Evolutionary conservation across 257 asterid species (phyloP), one percentile per base, ranked within the genome.

Genomic region (Capsicum rhomboideum): DNA sequence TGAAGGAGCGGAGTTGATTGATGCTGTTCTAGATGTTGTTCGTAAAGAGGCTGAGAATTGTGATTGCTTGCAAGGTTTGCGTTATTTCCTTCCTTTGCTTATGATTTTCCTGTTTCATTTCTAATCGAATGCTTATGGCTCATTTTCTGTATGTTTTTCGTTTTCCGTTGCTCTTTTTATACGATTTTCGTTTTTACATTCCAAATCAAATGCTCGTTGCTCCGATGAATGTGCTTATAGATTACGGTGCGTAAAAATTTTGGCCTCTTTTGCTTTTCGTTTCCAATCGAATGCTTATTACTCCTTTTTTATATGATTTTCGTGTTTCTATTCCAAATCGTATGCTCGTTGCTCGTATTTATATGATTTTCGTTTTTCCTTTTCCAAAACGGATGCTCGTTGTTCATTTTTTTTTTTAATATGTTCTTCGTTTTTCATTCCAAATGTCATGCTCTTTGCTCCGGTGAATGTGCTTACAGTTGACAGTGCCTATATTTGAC

Each of bases 21-120:
- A 92, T 83, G 71, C 95, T 55, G 95, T 92, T 86, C 92, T 92
- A 74, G 95, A 92, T 84, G 94, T 91, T 63, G 95, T 92, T n/a
- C 81, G 95, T 81, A 92, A 92, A 85, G 95, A 92, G 85, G 94
- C 91, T 0, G 95, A 92, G 72, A 92, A 90, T 58, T 92, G 95
- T 67, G 95, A 92, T 85, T 90, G 93, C 81, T 82, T 92, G 93
- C 95, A 92, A 91, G 95, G 95, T 92, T 67, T 31, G 40, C 4
- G 40, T 2, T 34, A 34, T 34, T 34, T 34, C 40, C 40, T 34
- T 34, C 3, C 40, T 34, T 34, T 34, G 40, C 4, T 34, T 34
- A 34, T 34, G 40, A 34, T 34, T 34, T 34, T 34, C 40, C 40
- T 14, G 75, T 34, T 3, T 67, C 16, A 79, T 23, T 13, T 72